Base-by-base conservation (phyloP, 2,329 filamentous ascomycete species). In the Aureobasidium zeae region DNA sequence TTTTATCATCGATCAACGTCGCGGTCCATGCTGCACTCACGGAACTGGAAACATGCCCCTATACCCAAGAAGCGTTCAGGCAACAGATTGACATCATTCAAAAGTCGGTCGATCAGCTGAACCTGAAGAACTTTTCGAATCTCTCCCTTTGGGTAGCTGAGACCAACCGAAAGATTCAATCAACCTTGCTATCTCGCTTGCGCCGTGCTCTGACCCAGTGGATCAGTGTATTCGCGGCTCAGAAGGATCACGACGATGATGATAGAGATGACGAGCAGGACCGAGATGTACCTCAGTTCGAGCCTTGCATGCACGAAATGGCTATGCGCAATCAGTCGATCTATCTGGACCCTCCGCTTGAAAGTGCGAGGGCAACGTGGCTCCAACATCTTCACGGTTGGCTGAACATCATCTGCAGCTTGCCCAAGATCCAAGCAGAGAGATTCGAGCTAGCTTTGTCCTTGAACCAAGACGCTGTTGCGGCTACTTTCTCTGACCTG, bases 261-360 rank as follows among this genome's bases (percentile, higher is more conserved):
- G 51, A 51, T 12, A 47, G 52, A 42, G 53, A 53, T 28, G 35
- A 44, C n/a, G 36, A 51, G 53, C 32, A 72, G 68, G 51, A 65
- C 67, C 22, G 50, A n/a, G 71, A 77, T 45, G 65, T 67, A 3
- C 85, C 86, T 0, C 72, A 72, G 3, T 78, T 94, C 65, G 79
- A 76, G 55, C 77, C 75, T 21, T 74, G 94, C 17, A 73, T 91
- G 12, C 86, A 95, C 53, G 91, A 98, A 60, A 82, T 99, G 44
- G 91, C 86, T 5, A 98, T 98, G 86, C 84, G 86, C 22, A 96
- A 96, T 55, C 91, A 98, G 62, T 83, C 95, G 52, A 94, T 99
- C 53, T 94, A 94, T 57, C 76, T 98, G 19, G 91, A 95, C 42
- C 93, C 91, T 3, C 91, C 91, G 4, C 71, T 96, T 39, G 87